These are phyloP conservation scores for Cichorium intybus DNA, from an alignment of 140 eudicot genomes.

Conservation along the genomic window DNA sequence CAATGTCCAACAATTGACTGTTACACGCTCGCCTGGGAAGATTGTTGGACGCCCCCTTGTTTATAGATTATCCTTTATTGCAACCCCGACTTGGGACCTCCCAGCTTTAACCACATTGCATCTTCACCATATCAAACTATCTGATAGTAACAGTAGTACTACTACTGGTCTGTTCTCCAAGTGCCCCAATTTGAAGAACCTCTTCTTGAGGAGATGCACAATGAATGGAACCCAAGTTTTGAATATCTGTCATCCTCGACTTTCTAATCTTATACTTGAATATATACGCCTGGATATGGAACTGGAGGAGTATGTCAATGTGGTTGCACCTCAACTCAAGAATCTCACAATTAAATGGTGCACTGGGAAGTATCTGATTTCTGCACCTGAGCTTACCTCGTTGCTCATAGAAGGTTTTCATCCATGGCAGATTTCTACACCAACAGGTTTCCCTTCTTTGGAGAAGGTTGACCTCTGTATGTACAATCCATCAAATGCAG, in stretches of 20 bases:
- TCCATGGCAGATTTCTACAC: background rate
- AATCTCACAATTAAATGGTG: background rate
- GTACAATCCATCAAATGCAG: too few species aligned
- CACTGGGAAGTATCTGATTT: too few species aligned
- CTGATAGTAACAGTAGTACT: background rate
- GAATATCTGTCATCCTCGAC: background rate
- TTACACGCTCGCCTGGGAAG: background rate
- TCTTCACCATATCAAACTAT: background rate
- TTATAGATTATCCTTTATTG: background rate
- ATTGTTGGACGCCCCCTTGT: too few species aligned
- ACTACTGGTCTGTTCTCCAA: slow-evolving; percentile 5
- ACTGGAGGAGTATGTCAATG: background rate
- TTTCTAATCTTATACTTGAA: background rate
- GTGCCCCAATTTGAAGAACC: slow-evolving; percentile 6
- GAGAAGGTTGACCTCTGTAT: too few species aligned
- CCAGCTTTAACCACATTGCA: slow-evolving; percentile 7
- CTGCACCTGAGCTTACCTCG: slow-evolving; percentile 1
- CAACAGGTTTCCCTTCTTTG: too few species aligned
- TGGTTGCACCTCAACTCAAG: background rate
- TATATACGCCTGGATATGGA: background rate
- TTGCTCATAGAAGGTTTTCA: too few species aligned
- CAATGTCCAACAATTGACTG: slow-evolving; percentile 6
- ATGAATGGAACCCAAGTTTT: too few species aligned
- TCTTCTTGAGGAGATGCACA: background rate
- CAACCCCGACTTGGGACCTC: background rate